These are phyloP conservation scores for Taphrina sp. DNA, from an alignment of 1,139 yeast genomes.

Conservation along the genomic window DNA sequence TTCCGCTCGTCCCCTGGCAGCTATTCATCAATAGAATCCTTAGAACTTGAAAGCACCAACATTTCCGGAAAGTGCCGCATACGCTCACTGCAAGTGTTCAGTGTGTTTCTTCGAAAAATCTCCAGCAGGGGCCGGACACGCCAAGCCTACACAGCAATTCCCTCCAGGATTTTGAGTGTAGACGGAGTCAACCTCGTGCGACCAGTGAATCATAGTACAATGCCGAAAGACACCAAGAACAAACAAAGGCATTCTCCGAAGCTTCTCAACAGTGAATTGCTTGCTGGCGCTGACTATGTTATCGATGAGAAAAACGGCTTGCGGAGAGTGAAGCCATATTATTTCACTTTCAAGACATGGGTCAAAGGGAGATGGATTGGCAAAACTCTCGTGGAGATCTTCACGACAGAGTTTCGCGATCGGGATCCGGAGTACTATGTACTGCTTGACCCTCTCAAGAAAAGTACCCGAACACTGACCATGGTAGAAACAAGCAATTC, in stretches of 20 bases:
- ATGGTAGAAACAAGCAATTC: slow-evolving; percentile 54
- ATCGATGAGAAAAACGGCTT: slow-evolving; percentile 46
- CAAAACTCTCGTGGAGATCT: slow-evolving; percentile 71
- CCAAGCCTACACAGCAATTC: no score
- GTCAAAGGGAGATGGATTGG: slow-evolving; percentile 93
- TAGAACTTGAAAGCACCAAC: no score
- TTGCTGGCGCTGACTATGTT: slow-evolving; percentile 45
- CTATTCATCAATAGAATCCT: no score
- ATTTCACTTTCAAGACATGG: slow-evolving; percentile 81
- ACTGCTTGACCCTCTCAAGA: not conserved
- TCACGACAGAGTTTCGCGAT: slow-evolving; percentile 80
- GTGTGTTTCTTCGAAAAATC: not conserved
- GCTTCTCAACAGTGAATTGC: slow-evolving; percentile 26
- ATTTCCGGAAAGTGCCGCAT: no score
- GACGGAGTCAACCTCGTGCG: no score
- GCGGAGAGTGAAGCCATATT: slow-evolving; percentile 79
- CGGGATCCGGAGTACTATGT: slow-evolving; percentile 65
- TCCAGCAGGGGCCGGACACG: no score
- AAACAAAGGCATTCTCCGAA: slow-evolving; percentile 17
- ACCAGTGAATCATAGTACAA: no score
- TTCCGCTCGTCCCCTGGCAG: no score
- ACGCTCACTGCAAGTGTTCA: no score
- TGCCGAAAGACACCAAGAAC: slow-evolving; percentile 20
- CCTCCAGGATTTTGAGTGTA: no score
- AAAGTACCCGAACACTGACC: no score